Conservation (phyloP, 192 early-diverging fungal species). For the Gryganskiella cystojenkinii region DNA sequence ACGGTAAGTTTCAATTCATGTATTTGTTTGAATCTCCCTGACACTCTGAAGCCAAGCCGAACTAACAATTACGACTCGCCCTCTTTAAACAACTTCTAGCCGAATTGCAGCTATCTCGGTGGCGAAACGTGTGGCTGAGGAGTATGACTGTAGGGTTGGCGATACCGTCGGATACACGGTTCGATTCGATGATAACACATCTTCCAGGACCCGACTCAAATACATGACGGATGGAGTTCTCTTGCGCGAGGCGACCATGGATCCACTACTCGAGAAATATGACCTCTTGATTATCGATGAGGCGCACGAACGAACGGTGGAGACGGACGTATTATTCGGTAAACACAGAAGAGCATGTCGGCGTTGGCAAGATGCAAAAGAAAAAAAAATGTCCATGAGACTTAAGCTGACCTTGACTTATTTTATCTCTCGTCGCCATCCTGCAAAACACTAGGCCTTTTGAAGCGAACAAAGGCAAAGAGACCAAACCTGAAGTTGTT, state of each 20-base stretch:
- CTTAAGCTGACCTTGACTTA: background rate
- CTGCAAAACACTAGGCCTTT: constrained; percentile 50
- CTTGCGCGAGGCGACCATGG: constrained; percentile 86
- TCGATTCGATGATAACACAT: constrained; percentile 95
- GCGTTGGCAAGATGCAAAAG: no score
- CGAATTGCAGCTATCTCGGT: constrained; percentile 91
- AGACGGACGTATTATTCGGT: constrained; percentile 96
- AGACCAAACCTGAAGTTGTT: constrained; percentile 90
- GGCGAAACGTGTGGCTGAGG: constrained; percentile 95
- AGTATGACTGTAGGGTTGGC: constrained; percentile 85
- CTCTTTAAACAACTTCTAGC: constrained; percentile 39
- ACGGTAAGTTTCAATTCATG: constrained; percentile 48
- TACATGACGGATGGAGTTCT: constrained; percentile 99
- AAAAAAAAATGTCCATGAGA: background rate
- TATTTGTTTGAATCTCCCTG: no score
- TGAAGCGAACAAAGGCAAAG: constrained; percentile 79
- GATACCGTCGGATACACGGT: constrained; percentile 91
- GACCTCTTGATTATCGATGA: constrained; percentile 96
- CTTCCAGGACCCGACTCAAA: constrained; percentile 84
- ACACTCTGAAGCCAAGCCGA: no score
- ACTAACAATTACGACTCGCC: no score
- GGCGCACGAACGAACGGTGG: constrained; percentile 93
- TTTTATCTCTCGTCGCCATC: background rate
- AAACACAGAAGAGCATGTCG: background rate
- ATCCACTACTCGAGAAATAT: constrained; percentile 87